Evolutionary conservation across 305 asterid genomes (phyloP).

Genomic region (Solanum hybrid): DNA sequence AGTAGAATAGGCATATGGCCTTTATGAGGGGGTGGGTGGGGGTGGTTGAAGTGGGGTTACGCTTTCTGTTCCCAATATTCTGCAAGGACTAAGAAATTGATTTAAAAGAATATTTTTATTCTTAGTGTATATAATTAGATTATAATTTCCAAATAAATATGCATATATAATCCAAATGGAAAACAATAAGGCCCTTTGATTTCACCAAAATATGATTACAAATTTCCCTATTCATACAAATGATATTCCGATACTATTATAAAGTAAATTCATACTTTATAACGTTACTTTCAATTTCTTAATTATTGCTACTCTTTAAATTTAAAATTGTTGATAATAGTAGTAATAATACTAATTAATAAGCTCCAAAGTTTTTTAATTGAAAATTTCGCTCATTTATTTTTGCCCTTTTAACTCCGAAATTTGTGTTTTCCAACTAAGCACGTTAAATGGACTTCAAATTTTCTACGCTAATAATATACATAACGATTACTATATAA

Average conservation of each 20-base stretch:
- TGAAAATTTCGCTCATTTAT: no score
- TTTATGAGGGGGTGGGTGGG: not conserved
- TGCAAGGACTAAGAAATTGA: not conserved
- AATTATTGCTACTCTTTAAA: not conserved
- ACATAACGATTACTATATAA: no score
- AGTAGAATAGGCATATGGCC: not conserved
- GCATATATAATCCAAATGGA: not conserved
- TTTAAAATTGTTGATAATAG: not conserved
- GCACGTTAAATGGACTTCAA: no score
- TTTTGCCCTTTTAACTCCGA: no score
- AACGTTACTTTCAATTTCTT: not conserved
- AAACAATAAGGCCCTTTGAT: not conserved
- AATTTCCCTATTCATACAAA: not conserved
- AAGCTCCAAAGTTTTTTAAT: not conserved
- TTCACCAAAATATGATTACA: not conserved
- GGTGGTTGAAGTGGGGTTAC: not conserved
- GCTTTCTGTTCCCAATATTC: not conserved
- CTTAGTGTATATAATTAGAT: not conserved
- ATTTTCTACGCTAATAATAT: no score
- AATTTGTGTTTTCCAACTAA: no score
- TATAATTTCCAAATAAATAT: not conserved
- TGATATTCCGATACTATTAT: not conserved
- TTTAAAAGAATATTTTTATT: not conserved
- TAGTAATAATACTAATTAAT: no score
- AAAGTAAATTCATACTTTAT: not conserved